Base-by-base conservation (phyloP, 345 rosid species). In the Populus simonii region DNA sequence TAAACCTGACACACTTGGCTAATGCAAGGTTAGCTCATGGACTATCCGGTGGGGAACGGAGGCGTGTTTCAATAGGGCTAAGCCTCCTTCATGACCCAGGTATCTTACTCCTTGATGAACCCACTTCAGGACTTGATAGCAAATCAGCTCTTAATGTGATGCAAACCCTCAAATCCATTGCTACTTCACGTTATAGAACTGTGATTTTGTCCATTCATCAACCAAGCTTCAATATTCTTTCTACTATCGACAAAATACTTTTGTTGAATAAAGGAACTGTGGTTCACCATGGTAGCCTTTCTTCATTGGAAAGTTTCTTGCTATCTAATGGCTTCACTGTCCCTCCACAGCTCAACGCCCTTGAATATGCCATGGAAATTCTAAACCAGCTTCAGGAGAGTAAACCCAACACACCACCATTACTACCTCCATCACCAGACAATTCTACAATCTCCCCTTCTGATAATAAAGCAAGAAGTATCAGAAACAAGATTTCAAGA, bases 201-300 rank as follows among this genome's bases (percentile, higher is more conserved):
- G 88, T 95, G 53, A 75, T 95, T 61, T 81, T 95, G 78, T 95
- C 99, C 15, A 92, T 95, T n/a, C 99, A 95, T 74, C 99, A 95
- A 77, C 99, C 99, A 8, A 88, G 94, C 74, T 95, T 90, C 90
- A 95, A 93, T 88, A 93, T 95, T 74, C 89, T 95, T 18, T 89
- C 95, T 41, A 83, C 76, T 38, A 93, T 95, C 10, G 93, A 93
- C 73, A 79, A 83, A 29, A 57, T 95, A 68, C 85, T 95, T 49
- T 72, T 95, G 83, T 83, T 95, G 20, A 86, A 90, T 10, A 93
- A 88, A 79, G 99, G 99, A 74, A 76, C 83, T 8, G 93, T 95
- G 3, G 88, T 91, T 33, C 96, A 93, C 76, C 92, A 92, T 4
- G 99, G 99, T 20, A 85, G 83, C 2, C 77, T 93, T 18, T 68